These are phyloP conservation scores for Coemansia guatemalensis DNA, from an alignment of 192 early-diverging fungal genomes.

Conservation along the genomic window DNA sequence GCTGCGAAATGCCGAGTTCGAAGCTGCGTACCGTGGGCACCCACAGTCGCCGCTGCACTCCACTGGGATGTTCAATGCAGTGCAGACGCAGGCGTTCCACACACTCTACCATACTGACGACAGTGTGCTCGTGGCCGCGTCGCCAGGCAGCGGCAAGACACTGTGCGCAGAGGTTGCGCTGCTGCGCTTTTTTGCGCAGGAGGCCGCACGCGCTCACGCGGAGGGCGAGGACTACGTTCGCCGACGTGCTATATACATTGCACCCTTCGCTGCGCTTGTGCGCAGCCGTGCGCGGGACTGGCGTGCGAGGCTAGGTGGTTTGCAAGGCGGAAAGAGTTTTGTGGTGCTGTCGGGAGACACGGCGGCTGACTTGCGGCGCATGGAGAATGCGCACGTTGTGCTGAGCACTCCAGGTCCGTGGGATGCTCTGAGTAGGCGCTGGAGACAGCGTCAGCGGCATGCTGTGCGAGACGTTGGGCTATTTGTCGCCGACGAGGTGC, in stretches of 20 bases:
- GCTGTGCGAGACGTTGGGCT: slow-evolving; percentile 87
- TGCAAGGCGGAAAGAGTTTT: slow-evolving; percentile 86
- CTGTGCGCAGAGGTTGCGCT: slow-evolving; percentile 94
- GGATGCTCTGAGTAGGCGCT: slow-evolving; percentile 92
- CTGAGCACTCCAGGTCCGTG: slow-evolving; percentile 87
- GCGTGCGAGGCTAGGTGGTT: slow-evolving; percentile 72
- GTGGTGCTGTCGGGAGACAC: slow-evolving; percentile 89
- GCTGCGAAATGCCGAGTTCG: slow-evolving; percentile 69
- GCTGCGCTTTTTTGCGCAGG: slow-evolving; percentile 74
- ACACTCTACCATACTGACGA: slow-evolving; percentile 85
- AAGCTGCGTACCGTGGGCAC: slow-evolving; percentile 59
- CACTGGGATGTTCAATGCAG: slow-evolving; percentile 75
- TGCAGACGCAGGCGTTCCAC: slow-evolving; percentile 96
- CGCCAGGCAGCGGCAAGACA: slow-evolving; percentile 95
- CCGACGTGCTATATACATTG: slow-evolving; percentile 83
- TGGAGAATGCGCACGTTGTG: slow-evolving; percentile 92
- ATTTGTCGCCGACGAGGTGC: slow-evolving; percentile 92
- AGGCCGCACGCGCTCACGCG: slow-evolving; percentile 21
- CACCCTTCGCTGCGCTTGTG: slow-evolving; percentile 85
- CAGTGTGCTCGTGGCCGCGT: slow-evolving; percentile 88
- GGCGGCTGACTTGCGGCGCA: slow-evolving; percentile 82
- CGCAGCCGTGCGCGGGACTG: slow-evolving; percentile 77
- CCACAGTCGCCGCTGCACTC: slow-evolving; percentile 9
- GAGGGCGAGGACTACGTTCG: slow-evolving; percentile 39
- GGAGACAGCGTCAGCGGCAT: slow-evolving; percentile 94